Evolutionary conservation across 352 stramenopile genomes (phyloP).

Genomic region (Pythium inflatum): DNA sequence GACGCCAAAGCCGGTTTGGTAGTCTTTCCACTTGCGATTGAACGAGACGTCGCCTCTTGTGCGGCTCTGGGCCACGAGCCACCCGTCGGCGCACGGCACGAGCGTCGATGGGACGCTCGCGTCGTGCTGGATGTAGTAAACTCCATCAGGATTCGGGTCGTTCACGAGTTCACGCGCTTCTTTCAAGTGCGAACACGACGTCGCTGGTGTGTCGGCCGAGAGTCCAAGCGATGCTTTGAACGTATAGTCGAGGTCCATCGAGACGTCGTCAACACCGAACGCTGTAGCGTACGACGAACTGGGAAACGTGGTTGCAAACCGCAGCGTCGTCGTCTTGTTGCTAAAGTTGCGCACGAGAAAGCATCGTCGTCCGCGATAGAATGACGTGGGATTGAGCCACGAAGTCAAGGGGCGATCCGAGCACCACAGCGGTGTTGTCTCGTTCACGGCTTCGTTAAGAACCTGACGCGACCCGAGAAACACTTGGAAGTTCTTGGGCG

Average conservation of each 20-base stretch:
- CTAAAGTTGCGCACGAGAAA: conserved; percentile 50
- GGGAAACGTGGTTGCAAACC: conserved; percentile 52
- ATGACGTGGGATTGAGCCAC: conserved; percentile 33
- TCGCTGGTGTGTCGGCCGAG: conserved; percentile 46
- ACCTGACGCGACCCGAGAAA: conserved; percentile 51
- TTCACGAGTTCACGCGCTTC: conserved; percentile 37
- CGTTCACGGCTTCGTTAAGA: conserved; percentile 45
- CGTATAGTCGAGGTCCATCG: conserved; percentile 61
- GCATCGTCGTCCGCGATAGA: conserved; percentile 42
- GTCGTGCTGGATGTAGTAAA: conserved; percentile 58
- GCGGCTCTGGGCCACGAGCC: conserved; percentile 57
- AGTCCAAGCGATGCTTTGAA: conserved; percentile 55
- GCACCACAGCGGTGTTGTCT: conserved; percentile 45
- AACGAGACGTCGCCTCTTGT: conserved; percentile 56
- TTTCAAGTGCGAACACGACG: conserved; percentile 58
- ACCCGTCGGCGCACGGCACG: conserved; percentile 58
- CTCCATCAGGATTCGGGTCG: conserved; percentile 58
- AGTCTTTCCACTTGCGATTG: conserved; percentile 66
- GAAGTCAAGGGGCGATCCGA: conserved; percentile 34
- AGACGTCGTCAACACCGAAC: conserved; percentile 67
- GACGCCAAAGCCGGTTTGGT: conserved; percentile 56
- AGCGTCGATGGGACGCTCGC: conserved; percentile 28
- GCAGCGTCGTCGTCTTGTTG: conserved; percentile 43
- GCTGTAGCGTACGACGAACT: conserved; percentile 41
- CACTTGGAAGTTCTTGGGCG: conserved; percentile 50